Base-by-base conservation (phyloP, 805 yeast genomes). In the Pichia nakasei region DNA sequence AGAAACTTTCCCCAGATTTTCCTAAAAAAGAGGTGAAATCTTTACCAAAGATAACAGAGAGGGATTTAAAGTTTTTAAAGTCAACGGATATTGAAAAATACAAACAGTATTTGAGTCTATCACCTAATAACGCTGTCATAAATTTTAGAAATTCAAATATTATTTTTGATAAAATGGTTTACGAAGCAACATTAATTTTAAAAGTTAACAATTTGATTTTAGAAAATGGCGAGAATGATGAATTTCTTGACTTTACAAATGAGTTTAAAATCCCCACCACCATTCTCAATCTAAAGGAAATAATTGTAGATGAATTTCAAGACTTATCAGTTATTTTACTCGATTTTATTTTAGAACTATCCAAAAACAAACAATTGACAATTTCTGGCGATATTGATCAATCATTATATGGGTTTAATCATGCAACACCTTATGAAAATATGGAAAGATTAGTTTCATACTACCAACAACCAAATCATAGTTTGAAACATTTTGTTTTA, bases 371-470 rank as follows among this genome's bases (percentile, higher is more conserved):
- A 42, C 88, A 83, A 56, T 53, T 84, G 31, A 72, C 81, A 2
- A 58, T 83, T 18, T 82, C 87, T 4, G 89, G 89, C 1, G 91
- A 84, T 59, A 74, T 78, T 1, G 69, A 77, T 55, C 91, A 84
- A 59, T 71, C 83, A 42, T 79, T 84, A 24, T 84, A 80, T 56
- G 78, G 69, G 24, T 84, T 84, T 55, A 55, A 82, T 35, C 85
- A 86, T 0, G 67, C 80, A 0, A 64, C 55, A 7, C 51, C 53
- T 8, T 41, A 51, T 9, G 48, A 50, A 9, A 59, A 57, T 36
- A 55, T 60, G 54, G 53, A 52, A 2, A 47, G 41, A 32, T 42
- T 57, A 11, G 20, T 48, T 6, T 46, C 55, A 5, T 20, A 29
- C 15, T 58, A 52, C 39, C 21, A 47, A 7, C 46, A 49, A 3